A percentile compares a stretch with the other conserved stretches of the same genome.
These are phyloP conservation scores for Lentinula boryana DNA, from an alignment of 768 basidiomycete species.

Conservation along the genomic window DNA sequence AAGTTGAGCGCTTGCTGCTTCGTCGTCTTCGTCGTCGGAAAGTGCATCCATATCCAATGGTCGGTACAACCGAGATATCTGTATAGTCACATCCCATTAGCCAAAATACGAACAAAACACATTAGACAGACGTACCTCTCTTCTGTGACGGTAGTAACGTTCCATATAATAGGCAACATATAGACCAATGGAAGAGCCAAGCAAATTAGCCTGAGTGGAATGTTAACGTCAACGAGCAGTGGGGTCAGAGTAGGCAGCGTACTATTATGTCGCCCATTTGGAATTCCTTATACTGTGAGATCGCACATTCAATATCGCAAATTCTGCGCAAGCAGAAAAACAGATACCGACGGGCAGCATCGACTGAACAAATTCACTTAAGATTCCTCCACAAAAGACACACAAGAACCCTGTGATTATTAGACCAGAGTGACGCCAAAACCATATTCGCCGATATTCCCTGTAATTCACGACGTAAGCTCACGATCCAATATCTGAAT, in stretches of 20 bases:
- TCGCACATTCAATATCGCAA: neutral
- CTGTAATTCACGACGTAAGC: constrained; percentile 26
- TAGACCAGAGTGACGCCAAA: constrained; percentile 71
- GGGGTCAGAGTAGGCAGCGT: constrained; percentile 14
- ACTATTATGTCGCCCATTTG: constrained; percentile 71
- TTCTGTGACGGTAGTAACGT: constrained; percentile 67
- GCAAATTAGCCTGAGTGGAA: constrained; percentile 62
- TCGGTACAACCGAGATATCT: constrained; percentile 77
- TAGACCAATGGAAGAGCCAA: constrained; percentile 68
- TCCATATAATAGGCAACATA: constrained; percentile 64
- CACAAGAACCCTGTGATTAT: constrained; percentile 67
- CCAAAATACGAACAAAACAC: neutral
- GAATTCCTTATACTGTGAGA: constrained; percentile 58
- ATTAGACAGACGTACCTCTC: constrained; percentile 49
- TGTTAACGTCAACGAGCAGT: constrained; percentile 6
- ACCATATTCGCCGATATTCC: constrained; percentile 77
- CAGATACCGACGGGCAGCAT: constrained; percentile 54
- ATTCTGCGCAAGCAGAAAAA: neutral
- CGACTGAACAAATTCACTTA: constrained; percentile 80
- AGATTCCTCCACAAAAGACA: constrained; percentile 72
- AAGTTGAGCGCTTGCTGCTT: constrained; percentile 44
- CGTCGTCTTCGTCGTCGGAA: constrained; percentile 53
- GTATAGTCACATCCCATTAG: neutral
- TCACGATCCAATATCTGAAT: neutral
- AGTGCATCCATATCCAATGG: constrained; percentile 51